These are phyloP conservation scores for Termitomyces sp. DNA, from an alignment of 768 basidiomycete genomes.

Conservation along the genomic window DNA sequence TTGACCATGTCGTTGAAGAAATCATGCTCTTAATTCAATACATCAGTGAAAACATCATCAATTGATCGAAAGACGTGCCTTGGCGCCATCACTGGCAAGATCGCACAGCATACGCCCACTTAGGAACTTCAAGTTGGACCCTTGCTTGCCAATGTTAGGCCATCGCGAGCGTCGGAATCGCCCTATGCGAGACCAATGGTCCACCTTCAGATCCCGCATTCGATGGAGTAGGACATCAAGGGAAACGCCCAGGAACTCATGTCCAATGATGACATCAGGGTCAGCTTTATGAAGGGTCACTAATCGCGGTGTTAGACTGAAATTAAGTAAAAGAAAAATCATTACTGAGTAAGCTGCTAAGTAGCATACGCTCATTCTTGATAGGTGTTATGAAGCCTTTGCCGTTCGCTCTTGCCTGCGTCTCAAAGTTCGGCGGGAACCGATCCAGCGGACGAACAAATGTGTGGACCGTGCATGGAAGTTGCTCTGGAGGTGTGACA, in stretches of 20 bases:
- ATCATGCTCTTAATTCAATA: constrained; percentile 75
- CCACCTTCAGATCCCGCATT: constrained; percentile 84
- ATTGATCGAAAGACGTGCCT: constrained; percentile 40
- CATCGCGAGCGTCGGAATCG: constrained; percentile 81
- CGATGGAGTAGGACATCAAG: constrained; percentile 89
- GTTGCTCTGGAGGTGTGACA: constrained; percentile 81
- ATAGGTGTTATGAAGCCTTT: constrained; percentile 69
- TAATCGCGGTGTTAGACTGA: constrained; percentile 18
- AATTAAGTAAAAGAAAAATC: not conserved
- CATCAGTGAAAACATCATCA: not conserved
- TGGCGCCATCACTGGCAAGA: constrained; percentile 90
- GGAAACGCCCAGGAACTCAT: constrained; percentile 87
- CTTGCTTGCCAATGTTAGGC: constrained; percentile 77
- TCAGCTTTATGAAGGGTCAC: constrained; percentile 80
- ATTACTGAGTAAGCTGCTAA: constrained; percentile 75
- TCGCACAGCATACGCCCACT: constrained; percentile 88
- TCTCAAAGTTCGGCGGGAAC: constrained; percentile 83
- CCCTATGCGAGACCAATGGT: constrained; percentile 92
- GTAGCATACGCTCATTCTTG: constrained; percentile 78
- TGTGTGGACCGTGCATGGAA: constrained; percentile 79
- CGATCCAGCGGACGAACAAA: constrained; percentile 85
- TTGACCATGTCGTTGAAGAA: constrained; percentile 93
- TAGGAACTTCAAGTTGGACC: constrained; percentile 77
- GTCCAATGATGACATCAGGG: constrained; percentile 91
- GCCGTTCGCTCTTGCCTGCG: constrained; percentile 52